Evolutionary conservation across 2,329 filamentous ascomycete species (phyloP).

Genomic region (Keithomyces neogunnii): DNA sequence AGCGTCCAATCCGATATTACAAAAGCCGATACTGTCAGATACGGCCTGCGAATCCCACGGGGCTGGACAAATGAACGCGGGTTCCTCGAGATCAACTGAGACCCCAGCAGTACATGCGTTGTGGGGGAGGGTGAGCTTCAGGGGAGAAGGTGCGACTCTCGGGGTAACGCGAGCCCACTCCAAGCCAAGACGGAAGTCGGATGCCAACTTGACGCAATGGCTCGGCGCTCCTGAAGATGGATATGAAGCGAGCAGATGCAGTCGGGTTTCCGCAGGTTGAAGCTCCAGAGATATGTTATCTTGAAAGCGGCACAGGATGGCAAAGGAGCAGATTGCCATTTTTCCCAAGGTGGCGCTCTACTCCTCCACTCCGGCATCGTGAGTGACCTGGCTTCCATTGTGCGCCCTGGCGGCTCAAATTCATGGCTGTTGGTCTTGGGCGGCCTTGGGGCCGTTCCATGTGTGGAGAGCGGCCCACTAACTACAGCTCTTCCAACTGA

Average conservation of each 20-base stretch:
- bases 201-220: no score
- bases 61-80: no score
- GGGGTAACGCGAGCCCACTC: no score
- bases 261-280: not conserved
- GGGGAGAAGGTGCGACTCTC: no score
- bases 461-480: not conserved
- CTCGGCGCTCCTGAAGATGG: no score
- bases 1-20: constrained; percentile 1
- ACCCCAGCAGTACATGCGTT: no score
- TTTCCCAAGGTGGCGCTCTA: not conserved
- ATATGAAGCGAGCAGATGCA: not conserved
- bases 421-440: no score
- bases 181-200: no score
- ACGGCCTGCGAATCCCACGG: no score
- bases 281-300: not conserved
- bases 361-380: not conserved
- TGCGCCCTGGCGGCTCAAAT: no score
- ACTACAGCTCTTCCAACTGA: not conserved
- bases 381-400: not conserved
- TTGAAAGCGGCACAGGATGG: not conserved
- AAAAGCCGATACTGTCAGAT: not conserved
- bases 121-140: no score
- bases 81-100: no score
- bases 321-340: not conserved
- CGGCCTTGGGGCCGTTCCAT: not conserved